phyloP scores from a whole-genome alignment of 2,329 filamentous ascomycete species.

The Fusarium sp. region DNA sequence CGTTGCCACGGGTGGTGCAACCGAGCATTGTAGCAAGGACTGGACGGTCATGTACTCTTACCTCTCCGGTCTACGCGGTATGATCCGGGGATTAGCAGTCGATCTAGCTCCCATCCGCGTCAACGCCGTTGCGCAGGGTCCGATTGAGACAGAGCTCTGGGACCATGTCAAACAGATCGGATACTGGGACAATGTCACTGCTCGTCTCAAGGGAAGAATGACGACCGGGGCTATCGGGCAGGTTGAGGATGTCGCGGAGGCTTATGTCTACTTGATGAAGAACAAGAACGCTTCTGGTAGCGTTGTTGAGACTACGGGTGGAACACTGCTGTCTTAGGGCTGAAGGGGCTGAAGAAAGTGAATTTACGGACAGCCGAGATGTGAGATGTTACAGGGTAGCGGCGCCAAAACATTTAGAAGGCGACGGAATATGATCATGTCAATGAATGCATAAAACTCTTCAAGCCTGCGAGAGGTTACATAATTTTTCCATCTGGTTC shows the following conservation, averaged over 20 bases:
- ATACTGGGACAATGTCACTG: constrained; percentile 36
- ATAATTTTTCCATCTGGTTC: too few species aligned
- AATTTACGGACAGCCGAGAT: background rate
- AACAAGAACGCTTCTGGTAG: constrained; percentile 41
- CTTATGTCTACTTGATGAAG: constrained; percentile 46
- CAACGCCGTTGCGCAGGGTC: constrained; percentile 37
- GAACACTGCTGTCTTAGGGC: constrained; percentile 35
- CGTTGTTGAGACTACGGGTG: constrained; percentile 40
- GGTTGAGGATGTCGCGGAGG: constrained; percentile 40
- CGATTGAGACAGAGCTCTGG: constrained; percentile 39
- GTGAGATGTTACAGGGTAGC: background rate
- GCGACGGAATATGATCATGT: background rate
- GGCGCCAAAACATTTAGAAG: background rate
- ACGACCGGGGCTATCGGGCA: constrained; percentile 31
- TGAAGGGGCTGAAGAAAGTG: background rate
- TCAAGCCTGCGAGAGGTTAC: too few species aligned
- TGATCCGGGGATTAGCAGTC: constrained; percentile 35
- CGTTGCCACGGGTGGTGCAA: constrained; percentile 32
- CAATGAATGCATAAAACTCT: too few species aligned
- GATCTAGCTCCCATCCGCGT: constrained; percentile 40
- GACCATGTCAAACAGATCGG: constrained; percentile 29
- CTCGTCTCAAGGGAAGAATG: constrained; percentile 29
- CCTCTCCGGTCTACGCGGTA: constrained; percentile 29
- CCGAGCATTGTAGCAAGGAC: constrained; percentile 31
- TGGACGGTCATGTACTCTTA: constrained; percentile 39